Percentiles rank a stretch among this genome's conserved stretches.
phyloP scores from a whole-genome alignment of 441 rosid genomes.

The Breynia disticha region DNA sequence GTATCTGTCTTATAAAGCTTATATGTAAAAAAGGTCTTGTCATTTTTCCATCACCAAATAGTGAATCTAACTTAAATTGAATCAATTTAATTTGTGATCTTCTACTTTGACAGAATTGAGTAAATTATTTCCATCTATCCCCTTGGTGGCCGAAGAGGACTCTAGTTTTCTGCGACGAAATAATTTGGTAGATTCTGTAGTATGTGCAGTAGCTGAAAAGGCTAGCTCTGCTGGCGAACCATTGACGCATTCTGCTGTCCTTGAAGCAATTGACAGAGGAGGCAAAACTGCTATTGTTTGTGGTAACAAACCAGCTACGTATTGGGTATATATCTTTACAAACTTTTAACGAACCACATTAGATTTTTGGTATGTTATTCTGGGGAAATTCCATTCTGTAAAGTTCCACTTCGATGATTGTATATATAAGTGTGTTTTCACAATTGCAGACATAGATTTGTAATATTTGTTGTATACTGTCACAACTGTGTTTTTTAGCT shows the following conservation, averaged over 20 bases:
- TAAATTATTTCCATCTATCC: constrained; percentile 67
- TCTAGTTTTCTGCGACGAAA: constrained; percentile 53
- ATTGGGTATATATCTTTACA: constrained; percentile 49
- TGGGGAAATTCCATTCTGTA: too few relatives aligned
- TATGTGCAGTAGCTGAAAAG: constrained; percentile 44
- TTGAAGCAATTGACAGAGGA: constrained; percentile 87
- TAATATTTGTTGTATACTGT: too few relatives aligned
- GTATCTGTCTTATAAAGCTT: background rate
- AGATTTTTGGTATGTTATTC: background rate
- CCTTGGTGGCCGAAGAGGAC: constrained; percentile 93
- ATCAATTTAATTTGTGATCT: background rate
- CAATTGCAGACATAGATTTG: background rate
- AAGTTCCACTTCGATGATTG: too few relatives aligned
- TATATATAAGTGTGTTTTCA: too few relatives aligned
- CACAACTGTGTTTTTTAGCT: too few relatives aligned
- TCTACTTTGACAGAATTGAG: constrained; percentile 44
- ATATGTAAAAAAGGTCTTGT: background rate
- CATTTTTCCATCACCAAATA: background rate
- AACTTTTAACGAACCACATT: background rate
- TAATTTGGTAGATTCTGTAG: constrained; percentile 60
- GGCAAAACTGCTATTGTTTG: constrained; percentile 45
- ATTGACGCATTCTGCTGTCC: constrained; percentile 48
- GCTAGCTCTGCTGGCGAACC: constrained; percentile 28
- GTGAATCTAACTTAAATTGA: background rate
- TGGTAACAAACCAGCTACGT: constrained; percentile 65